Evolutionary conservation across 257 asterid genomes (phyloP).

Genomic region (Ocimum tenuiflorum): DNA sequence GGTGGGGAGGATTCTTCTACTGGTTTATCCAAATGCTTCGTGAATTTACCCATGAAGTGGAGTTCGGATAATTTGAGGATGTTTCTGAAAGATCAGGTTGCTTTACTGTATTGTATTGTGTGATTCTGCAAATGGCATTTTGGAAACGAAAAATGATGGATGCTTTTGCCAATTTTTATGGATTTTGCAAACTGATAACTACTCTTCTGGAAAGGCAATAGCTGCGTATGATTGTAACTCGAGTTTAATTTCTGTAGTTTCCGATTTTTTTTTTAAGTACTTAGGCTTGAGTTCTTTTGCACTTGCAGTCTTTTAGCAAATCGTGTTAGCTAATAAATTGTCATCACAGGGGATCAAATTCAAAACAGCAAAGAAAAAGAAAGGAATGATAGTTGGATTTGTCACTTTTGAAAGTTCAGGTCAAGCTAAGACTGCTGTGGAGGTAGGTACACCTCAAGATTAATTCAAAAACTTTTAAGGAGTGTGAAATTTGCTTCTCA

Average conservation of each 20-base stretch:
- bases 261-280: not conserved
- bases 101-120: not conserved
- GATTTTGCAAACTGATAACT: not conserved
- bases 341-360: constrained; percentile 48
- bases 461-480: not conserved
- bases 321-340: constrained; percentile 2
- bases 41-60: constrained; percentile 91
- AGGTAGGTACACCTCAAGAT: constrained; percentile 58
- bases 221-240: not conserved
- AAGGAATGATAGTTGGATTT: constrained; percentile 91
- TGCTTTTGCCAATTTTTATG: not conserved
- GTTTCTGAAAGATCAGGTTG: constrained; percentile 57
- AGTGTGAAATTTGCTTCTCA: constrained; percentile 13
- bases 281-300: not conserved
- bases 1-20: constrained; percentile 39
- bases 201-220: not conserved
- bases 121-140: not conserved
- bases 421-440: constrained; percentile 44
- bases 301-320: constrained; percentile 11
- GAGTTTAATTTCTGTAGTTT: not conserved
- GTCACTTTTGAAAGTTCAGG: constrained; percentile 59
- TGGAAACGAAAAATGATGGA: not conserved
- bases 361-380: constrained; percentile 89
- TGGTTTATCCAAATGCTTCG: constrained; percentile 63
- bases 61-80: constrained; percentile 56